Conservation (phyloP, 2,329 filamentous ascomycete genomes). For the Colletotrichum somersetense region DNA sequence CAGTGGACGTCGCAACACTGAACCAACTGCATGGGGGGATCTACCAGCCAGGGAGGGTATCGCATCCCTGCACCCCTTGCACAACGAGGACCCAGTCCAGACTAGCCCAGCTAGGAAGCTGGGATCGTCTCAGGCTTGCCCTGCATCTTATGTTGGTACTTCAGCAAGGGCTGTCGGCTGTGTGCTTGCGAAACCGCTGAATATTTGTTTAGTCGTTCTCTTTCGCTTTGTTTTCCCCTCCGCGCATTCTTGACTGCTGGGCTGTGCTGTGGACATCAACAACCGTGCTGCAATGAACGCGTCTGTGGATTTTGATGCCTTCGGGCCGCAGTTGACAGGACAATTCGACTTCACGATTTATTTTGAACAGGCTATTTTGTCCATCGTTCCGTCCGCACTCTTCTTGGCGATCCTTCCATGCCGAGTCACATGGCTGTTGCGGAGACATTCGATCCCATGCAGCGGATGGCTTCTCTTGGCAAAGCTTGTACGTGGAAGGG, state of each 20-base stretch:
- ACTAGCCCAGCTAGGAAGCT: conserved; percentile 13
- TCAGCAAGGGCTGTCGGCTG: neutral
- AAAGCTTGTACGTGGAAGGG: conserved; percentile 43
- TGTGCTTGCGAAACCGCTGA: neutral
- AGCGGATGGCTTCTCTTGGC: conserved; percentile 38
- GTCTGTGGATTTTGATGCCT: conserved; percentile 7
- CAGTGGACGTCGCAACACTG: neutral
- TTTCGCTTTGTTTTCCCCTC: neutral
- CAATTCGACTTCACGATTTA: conserved; percentile 45
- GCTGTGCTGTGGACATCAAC: neutral
- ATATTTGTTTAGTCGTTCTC: neutral
- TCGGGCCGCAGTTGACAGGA: conserved; percentile 23
- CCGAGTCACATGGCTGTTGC: conserved; percentile 22
- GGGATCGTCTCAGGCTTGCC: neutral
- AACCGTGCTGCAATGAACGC: conserved; percentile 11
- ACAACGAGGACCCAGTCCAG: neutral
- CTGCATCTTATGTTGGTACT: conserved; percentile 16
- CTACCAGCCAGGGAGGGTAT: neutral
- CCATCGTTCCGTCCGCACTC: conserved; percentile 30
- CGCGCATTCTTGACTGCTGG: too few relatives aligned
- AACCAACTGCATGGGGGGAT: neutral
- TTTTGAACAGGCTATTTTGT: conserved; percentile 43
- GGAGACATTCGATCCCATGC: conserved; percentile 24
- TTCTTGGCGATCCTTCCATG: conserved; percentile 23
- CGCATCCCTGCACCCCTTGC: neutral